Base-by-base conservation (phyloP, 2,329 filamentous ascomycete genomes). In the Sarocladium strictum region DNA sequence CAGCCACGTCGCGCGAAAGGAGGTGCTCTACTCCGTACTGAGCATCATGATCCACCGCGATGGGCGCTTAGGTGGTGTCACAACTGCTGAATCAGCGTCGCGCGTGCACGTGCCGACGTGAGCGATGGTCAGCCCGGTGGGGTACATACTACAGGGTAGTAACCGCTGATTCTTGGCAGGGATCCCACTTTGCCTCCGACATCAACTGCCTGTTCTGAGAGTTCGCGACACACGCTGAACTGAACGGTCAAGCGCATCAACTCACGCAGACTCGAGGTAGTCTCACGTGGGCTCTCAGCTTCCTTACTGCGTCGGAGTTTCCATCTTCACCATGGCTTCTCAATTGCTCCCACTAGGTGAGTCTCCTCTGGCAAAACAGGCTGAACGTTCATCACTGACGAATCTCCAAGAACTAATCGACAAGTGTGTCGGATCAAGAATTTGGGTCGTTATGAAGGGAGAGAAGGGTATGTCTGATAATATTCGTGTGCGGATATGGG, bases 391-490 rank as follows among this genome's bases (percentile, higher is more conserved):
- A 33, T 11, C 7, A 40, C 33, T 53, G 33, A 40, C 35, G 3
- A 38, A 29, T 12, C 19, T 24, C 12, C 17, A 66, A 96, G 94
- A 99, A 74, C 84, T 99, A 68, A 97, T 99, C 72, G 94, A 99
- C 78, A 97, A 97, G 74, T 99, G 94, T 69, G 92, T 99, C 61
- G 94, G 94, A 58, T 97, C 92, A 54, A 88, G 87, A 65, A 97
- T 99, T 71, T 97, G 93, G 92, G 92, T 99, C 59, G 85, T 99
- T 65, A 99, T 99, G 94, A 99, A 99, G 75, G 90, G 92, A 61
- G 94, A 97, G 69, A 97, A 97, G 78, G 94, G 94, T 96, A 26
- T 21, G 43, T n/a, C n/a, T 15, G 21, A n/a, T 52, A 4, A 51
- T 32, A 53, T 51, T 38, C 24, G 3, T 40, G 53, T 29, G 9